Evolutionary conservation across 306 rosid species (phyloP), one percentile per base, ranked within the genome.

Genomic region (Boehmeria nivea): DNA sequence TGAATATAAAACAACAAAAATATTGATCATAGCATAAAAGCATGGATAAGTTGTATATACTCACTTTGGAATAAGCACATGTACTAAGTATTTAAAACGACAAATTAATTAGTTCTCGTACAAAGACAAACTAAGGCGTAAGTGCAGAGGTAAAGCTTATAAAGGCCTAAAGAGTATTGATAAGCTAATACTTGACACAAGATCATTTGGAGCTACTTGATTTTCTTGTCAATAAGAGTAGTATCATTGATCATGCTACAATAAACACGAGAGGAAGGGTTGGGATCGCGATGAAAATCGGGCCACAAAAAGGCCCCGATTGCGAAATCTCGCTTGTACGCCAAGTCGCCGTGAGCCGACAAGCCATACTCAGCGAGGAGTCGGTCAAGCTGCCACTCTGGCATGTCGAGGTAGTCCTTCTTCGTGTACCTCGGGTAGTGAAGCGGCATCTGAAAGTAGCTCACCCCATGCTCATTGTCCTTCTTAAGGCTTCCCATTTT

Each of bases 241-340:
- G 61, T 34, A 16, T 43, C 48, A 10, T 57, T 62, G 14, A 51
- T 42, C 69, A 13, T 51, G 26, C 7, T 18, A 27, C 12, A 20
- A 31, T 17, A 59, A 20, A 44, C 21, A 28, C 25, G 24, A 38
- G 43, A 3, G 24, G 58, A 9, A 22, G 66, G 36, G 6, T 67
- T 31, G 22, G 22, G n/a, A 9, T 60, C 50, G 15, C 24, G 67
- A 4, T 62, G 56, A 47, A 47, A 44, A 22, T 61, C 69, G 12
- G 83, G 76, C 95, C 97, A 86, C 49, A 86, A 89, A 59, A 89
- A 81, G 57, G 97, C 82, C 17, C 93, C 95, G 65, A 79, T 83
- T 8, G 97, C 97, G 59, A 70, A 85, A 26, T 75, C 59, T 54
- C 89, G 68, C 76, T 85, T 83, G 79, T 66, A 77, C 16, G 80